Base-by-base conservation (phyloP, 176 grass and related monocot species). In the Zizania latifolia region DNA sequence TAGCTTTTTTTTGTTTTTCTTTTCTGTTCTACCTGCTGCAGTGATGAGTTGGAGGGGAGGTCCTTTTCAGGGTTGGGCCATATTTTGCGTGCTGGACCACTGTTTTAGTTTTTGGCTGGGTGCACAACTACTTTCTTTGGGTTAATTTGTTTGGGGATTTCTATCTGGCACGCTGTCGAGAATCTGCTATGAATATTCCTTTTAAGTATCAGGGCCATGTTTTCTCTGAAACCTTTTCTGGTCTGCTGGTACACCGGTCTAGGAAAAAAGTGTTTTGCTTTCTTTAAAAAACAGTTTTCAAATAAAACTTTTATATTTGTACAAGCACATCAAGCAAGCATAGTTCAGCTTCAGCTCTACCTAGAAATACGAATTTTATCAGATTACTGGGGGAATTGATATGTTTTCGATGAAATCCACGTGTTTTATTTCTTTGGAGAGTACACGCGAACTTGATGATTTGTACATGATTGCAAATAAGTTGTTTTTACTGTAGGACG, bases 21-120 rank as follows among this genome's bases (percentile, higher is more conserved):
- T 12, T 19, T 3, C 17, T 26, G 3, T 2, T 29, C 14, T 68
- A 62, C 62, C 62, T 62, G 77, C 84, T 76, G 43, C 63, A 64
- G 10, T 15, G 48, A 4, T 37, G 0, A 7, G 65, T 45, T 46
- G 66, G 85, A 37, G 73, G 50, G 37, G 59, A 11, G 59, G 50
- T 46, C 13, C 84, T 86, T n/a, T 77, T 64, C 72, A 36, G 45
- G 57, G 10, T 37, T 65, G 72, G 10, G 55, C 43, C 43, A n/a
- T n/a, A 19, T 0, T 22, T 6, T 14, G 21, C 4, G 36, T 31
- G 39, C 33, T 39, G 63, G 64, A 72, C 73, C 79, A 66, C 79
- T 10, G 67, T 39, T 72, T 55, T 68, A 19, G 45, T 62, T 78
- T 72, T 73, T 46, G 75, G 75, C 67, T 65, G 67, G n/a, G 58